Evolutionary conservation across 2,329 filamentous ascomycete genomes (phyloP), one percentile per base, ranked within the genome.

Genomic region (Scedosporium boydii): DNA sequence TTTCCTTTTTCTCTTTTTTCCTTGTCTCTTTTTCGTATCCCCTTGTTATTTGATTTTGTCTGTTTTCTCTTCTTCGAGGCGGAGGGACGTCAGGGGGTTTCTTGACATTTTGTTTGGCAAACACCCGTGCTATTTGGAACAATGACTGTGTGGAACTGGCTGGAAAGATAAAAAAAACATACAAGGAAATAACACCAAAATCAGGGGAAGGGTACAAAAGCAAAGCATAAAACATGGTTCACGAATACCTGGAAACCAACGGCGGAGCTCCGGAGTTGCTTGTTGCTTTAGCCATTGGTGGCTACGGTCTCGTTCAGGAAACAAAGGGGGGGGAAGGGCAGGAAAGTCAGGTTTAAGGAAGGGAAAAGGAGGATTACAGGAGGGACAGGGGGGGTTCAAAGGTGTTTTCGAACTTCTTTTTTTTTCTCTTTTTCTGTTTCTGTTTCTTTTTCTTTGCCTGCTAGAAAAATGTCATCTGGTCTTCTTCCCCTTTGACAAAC

Each of bases 161-260:
- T 71, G 74, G 75, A 74, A 75, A 76, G 72, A 75, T 68, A 76
- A 77, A 77, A 62, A 61, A 59, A 60, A 63, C 41, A 63, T 57
- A 62, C 38, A 63, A 56, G 44, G 44, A 44, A 41, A 59, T 46
- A 55, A 46, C 56, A 63, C 21, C 41, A 58, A 51, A 51, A 60
- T 34, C 58, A 60, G 51, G 23, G 51, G 59, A 62, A 48, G 63
- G 64, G 63, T 61, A 62, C 63, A 62, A 59, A 55, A 65, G 59
- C 55, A 65, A 59, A 62, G 59, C 61, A 44, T 51, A 48, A 62
- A 65, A 58, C 51, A 38, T n/a, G 34, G 27, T 59, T 51, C 56
- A 56, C 26, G 48, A 38, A 26, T 62, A 59, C 59, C 61, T 57
- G 60, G 61, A 51, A 26, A 46, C 46, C 34, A 56, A 26, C 29